A percentile compares a stretch with the other conserved stretches of the same genome.
These are phyloP conservation scores for Bipolaris oryzae DNA, from an alignment of 2,329 filamentous ascomycete species.

Conservation along the genomic window DNA sequence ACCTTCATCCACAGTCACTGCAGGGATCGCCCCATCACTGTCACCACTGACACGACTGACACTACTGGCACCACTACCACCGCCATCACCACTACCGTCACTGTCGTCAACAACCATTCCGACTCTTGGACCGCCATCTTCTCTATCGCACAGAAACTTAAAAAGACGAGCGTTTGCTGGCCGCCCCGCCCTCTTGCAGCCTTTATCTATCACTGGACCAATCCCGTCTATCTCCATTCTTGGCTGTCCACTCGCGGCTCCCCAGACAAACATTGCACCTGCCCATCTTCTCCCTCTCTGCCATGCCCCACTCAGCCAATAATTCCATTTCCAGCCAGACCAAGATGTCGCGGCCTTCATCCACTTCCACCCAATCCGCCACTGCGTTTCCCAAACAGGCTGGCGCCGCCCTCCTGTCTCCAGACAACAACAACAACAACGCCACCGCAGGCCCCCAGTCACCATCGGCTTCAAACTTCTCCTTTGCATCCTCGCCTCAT, in stretches of 20 bases:
- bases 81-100: neutral
- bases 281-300: conserved; percentile 6
- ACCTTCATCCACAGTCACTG: neutral
- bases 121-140: conserved; percentile 3
- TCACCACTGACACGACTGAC: no score
- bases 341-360: conserved; percentile 47
- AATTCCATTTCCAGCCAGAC: conserved; percentile 39
- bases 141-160: conserved; percentile 17
- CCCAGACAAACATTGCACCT: conserved; percentile 29
- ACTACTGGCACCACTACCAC: neutral
- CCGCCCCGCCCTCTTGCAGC: conserved; percentile 20
- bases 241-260: conserved; percentile 33
- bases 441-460: conserved; percentile 36
- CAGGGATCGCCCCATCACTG: neutral
- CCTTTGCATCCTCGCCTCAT: conserved; percentile 44
- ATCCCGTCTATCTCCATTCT: conserved; percentile 27
- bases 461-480: conserved; percentile 47
- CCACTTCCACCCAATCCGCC: conserved; percentile 41
- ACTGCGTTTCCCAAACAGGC: conserved; percentile 45
- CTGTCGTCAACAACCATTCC: neutral
- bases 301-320: conserved; percentile 47
- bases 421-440: conserved; percentile 32
- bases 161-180: conserved; percentile 12
- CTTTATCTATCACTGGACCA: conserved; percentile 36
- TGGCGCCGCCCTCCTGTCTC: conserved; percentile 38